Base-by-base conservation (phyloP, 805 yeast genomes). In the Clavispora vitiphila region DNA sequence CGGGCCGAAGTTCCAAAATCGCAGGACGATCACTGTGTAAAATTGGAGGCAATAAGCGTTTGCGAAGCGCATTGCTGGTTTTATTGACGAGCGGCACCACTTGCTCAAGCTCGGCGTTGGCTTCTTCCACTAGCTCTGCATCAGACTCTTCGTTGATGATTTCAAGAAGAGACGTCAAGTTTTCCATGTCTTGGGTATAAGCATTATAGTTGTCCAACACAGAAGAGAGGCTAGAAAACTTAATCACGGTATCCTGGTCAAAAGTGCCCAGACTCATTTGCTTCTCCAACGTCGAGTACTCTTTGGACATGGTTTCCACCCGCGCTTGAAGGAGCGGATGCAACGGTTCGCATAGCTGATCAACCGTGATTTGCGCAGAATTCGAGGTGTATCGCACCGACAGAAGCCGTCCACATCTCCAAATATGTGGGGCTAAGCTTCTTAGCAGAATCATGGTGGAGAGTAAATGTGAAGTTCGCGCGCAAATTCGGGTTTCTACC, bases 1-100 rank as follows among this genome's bases (percentile, higher is more conserved):
- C 99, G 0, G 98, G 97, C 43, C 97, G 72, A 11, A 93, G 64
- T 60, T 93, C 99, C 15, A 93, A 49, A 2, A 93, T 67, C 36
- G 96, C 83, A 0, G 93, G 80, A 47, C 77, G 79, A 35, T 86
- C 93, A 3, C 82, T 76, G 59, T 84, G 86, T 35, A 80, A 81
- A 49, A 84, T 82, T 3, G 86, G 78, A 2, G 97, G 96, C 18
- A 91, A 62, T 5, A 93, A 66, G 32, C 74, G 71, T 5, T 72
- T 55, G 44, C 82, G 78, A n/a, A 86, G 63, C 24, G 64, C 61
- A 2, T 62, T 57, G 0, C 80, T 67, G 1, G 75, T 56, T 8
- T 58, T 50, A 3, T 60, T 58, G 8, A 86, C 58, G 10, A 60
- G 57, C 0, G 84, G 84, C 5, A 68, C 41, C 0, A 75, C 50